A percentile compares a stretch with the other conserved stretches of the same genome.
phyloP scores from a whole-genome alignment of 2,329 filamentous ascomycete species.

The Metarhizium robertsii region DNA sequence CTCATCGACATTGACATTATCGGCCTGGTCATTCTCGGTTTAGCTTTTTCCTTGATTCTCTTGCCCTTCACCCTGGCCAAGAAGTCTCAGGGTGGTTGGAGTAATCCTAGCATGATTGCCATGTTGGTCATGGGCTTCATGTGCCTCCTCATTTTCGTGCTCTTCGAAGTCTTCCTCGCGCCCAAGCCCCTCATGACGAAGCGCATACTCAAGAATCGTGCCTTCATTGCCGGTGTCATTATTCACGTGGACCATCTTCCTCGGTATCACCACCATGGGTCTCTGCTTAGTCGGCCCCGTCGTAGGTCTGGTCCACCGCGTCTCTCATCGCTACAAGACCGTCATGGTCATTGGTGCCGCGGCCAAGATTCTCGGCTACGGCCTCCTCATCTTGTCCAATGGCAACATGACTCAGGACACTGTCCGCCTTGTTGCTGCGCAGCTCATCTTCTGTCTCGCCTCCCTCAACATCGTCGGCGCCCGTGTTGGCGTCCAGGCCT shows the following conservation, averaged over 20 bases:
- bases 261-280: constrained; percentile 28
- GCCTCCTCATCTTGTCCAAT: constrained; percentile 19
- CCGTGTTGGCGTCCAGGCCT: constrained; percentile 30
- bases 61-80: constrained; percentile 50
- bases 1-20: not conserved
- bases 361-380: constrained; percentile 15
- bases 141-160: constrained; percentile 19
- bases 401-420: constrained; percentile 24
- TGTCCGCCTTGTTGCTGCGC: constrained; percentile 22
- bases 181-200: constrained; percentile 23
- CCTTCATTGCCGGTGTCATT: constrained; percentile 15
- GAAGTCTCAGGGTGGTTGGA: constrained; percentile 23
- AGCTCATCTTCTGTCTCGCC: constrained; percentile 27
- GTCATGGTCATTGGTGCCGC: constrained; percentile 28
- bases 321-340: constrained; percentile 31
- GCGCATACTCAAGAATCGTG: constrained; percentile 20
- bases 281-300: constrained; percentile 27
- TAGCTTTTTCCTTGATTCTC: constrained; percentile 48
- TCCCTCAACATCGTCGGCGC: constrained; percentile 29
- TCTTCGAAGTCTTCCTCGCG: constrained; percentile 25
- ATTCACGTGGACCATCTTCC: constrained; percentile 27
- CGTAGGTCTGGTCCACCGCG: constrained; percentile 22
- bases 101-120: constrained; percentile 11
- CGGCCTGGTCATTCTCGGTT: constrained; percentile 37
- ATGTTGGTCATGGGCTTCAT: constrained; percentile 9